Evolutionary conservation across 2,329 filamentous ascomycete genomes (phyloP), one percentile per base, ranked within the genome.

Genomic region (Sarocladium brachiariae): DNA sequence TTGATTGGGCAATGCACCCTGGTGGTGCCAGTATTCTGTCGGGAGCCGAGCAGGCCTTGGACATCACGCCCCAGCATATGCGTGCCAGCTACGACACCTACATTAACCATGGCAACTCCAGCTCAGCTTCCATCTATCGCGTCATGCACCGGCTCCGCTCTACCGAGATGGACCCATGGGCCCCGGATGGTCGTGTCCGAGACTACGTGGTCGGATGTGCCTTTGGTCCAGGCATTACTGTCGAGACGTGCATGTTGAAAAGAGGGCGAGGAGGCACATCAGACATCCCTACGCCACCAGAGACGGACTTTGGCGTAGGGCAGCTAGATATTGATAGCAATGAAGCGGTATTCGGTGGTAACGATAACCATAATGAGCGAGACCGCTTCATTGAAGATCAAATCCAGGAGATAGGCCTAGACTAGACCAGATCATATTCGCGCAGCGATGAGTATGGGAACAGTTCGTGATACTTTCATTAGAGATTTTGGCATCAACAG

Each of bases 1-100:
- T 86, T 56, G 84, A 88, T 68, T 88, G 84, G 84, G 84, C 83
- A 1, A 76, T 88, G 61, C 84, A 88, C 57, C 84, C 84, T 0
- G 84, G 84, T 4, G 84, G 84, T 16, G 73, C 80, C 1, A 81
- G 82, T 1, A 85, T 88, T 37, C 68, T 88, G 2, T 74, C 80
- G 0, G 81, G 82, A 1, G 80, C 84, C 1, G 78, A 86, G 61
- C 69, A 69, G 37, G 71, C 70, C 1, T 72, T 88, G 70, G 62
- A 66, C 5, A 74, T 87, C 43, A 72, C 71, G 0, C 67, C 81
- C 0, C 78, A 84, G 57, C 83, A 86, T 56, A 80, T 87, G 69
- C 74, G 82, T 45, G 83, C 83, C n/a, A 84, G 80, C 52, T 85
- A 84, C 59, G 78, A 85, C 54, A 78, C 81, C 16, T 88, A 88